phyloP scores from a whole-genome alignment of 768 basidiomycete species.

The Xerocomellus intermedius region DNA sequence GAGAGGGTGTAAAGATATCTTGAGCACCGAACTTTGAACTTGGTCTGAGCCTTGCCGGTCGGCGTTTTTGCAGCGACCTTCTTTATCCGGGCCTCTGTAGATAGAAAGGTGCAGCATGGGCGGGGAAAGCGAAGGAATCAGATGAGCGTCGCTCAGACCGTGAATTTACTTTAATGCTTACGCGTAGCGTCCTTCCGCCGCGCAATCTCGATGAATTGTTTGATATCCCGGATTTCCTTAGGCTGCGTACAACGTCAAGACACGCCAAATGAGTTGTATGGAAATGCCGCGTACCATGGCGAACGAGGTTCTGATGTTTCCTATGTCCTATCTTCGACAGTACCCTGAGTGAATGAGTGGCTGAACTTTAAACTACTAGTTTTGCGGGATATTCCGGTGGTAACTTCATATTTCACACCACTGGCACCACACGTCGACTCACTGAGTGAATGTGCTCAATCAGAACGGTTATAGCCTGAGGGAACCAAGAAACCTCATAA shows the following conservation, averaged over 20 bases:
- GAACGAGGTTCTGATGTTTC: constrained; percentile 15
- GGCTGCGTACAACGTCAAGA: constrained; percentile 52
- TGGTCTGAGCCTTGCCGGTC: constrained; percentile 79
- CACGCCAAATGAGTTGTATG: not conserved
- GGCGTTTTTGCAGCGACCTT: constrained; percentile 72
- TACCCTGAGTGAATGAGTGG: constrained; percentile 16
- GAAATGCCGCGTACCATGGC: constrained; percentile 27
- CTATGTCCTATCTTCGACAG: not conserved
- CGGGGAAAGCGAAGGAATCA: not conserved
- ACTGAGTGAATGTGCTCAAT: too few relatives aligned
- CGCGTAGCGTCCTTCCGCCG: constrained; percentile 96
- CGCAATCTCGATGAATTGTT: constrained; percentile 96
- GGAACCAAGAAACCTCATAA: not conserved
- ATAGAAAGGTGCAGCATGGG: not conserved
- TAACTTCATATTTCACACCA: too few relatives aligned
- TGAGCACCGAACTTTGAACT: constrained; percentile 98
- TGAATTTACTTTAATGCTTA: constrained; percentile 46
- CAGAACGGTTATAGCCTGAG: not conserved
- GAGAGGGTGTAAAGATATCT: constrained; percentile 97
- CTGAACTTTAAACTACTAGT: constrained; percentile 35
- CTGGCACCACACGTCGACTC: too few relatives aligned
- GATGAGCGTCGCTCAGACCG: not conserved
- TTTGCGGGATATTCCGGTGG: constrained; percentile 26
- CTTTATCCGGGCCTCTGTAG: constrained; percentile 96
- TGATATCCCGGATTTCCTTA: constrained; percentile 98